Evolutionary conservation across 352 stramenopile genomes (phyloP), one percentile per base, ranked within the genome.

Genomic region (Hyaloperonospora brassicae): DNA sequence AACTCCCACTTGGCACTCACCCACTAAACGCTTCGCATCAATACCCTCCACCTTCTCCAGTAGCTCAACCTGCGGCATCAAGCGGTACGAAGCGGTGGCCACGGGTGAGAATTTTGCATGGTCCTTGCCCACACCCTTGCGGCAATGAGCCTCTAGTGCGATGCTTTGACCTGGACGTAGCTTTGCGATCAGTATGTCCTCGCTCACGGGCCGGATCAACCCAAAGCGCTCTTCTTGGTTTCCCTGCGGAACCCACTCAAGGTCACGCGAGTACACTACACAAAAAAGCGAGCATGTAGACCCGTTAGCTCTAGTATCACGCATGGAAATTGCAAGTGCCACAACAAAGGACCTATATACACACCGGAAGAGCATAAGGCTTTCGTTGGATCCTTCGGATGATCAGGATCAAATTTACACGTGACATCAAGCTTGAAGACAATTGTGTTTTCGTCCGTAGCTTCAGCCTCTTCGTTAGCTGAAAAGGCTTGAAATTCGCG

Each of bases 91-190:
- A 21, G 95, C 96, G 5, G 95, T 98, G 1, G 92, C 86, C 14
- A 98, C 95, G 1, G 96, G 96, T 22, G 89, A 98, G 61, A 95
- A 99, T 70, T 99, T 99, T 48, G 96, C 95, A 72, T 99, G 96
- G 66, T 98, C 95, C 58, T 97, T 97, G 21, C 94, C 96, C 5
- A 97, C 84, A 23, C 95, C 95, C 68, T 97, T 97, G 21, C 87
- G 81, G 47, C 86, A 97, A 66, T 98, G 93, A 21, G 89, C 91
- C 65, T 98, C 95, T 9, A 98, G 76, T 43, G 93, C 89, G 62
- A 99, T 98, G 45, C 87, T 89, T 78, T 99, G 96, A 42, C 95
- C 95, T 1, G 95, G 94, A 49, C 93, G 83, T 35, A 99, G 67
- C 70, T 98, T 98, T 13, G 93, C 93, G 24, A 99, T 86, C 54